Conservation (phyloP, 805 yeast genomes). For the Wickerhamomyces bovis region DNA sequence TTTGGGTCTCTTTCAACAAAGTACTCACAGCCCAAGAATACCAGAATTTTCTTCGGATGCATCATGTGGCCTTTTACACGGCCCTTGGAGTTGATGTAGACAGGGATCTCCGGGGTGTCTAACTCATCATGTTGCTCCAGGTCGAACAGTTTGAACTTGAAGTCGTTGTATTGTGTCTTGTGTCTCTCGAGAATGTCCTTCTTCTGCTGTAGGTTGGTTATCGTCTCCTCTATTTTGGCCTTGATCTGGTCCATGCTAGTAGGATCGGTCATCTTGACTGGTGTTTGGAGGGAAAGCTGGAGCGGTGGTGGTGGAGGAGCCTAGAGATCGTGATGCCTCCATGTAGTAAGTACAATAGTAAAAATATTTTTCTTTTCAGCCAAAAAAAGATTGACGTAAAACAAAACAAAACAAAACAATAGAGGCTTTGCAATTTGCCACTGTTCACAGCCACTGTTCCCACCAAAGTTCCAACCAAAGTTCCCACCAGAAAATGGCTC, state of each 20-base stretch:
- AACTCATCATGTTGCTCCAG: slow-evolving; percentile 7
- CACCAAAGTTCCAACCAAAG: not conserved
- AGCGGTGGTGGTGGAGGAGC: too few relatives aligned
- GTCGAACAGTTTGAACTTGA: slow-evolving; percentile 17
- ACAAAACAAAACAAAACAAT: not conserved
- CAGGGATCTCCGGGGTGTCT: slow-evolving; percentile 10
- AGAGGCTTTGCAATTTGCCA: too few relatives aligned
- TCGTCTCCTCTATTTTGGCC: slow-evolving; percentile 3
- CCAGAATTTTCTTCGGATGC: slow-evolving; percentile 23
- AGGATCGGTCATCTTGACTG: not conserved
- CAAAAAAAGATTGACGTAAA: not conserved
- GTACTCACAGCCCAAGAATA: slow-evolving; percentile 36
- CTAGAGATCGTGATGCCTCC: too few relatives aligned
- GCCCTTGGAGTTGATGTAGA: slow-evolving; percentile 17
- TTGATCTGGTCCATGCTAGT: slow-evolving; percentile 14
- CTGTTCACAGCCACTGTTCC: not conserved
- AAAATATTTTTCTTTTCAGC: not conserved
- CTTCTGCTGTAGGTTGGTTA: slow-evolving; percentile 7
- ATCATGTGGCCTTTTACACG: slow-evolving; percentile 14
- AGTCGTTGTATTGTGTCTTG: slow-evolving; percentile 15
- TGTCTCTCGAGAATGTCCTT: slow-evolving; percentile 10
- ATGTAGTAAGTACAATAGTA: too few relatives aligned
- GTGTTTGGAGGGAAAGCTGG: too few relatives aligned
- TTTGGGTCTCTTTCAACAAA: slow-evolving; percentile 28
- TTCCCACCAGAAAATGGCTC: slow-evolving; percentile 44